Percentiles rank a stretch among this genome's conserved stretches.
These are phyloP conservation scores for Pyrenula aspistea DNA, from an alignment of 495 filamentous ascomycete species.

Conservation along the genomic window DNA sequence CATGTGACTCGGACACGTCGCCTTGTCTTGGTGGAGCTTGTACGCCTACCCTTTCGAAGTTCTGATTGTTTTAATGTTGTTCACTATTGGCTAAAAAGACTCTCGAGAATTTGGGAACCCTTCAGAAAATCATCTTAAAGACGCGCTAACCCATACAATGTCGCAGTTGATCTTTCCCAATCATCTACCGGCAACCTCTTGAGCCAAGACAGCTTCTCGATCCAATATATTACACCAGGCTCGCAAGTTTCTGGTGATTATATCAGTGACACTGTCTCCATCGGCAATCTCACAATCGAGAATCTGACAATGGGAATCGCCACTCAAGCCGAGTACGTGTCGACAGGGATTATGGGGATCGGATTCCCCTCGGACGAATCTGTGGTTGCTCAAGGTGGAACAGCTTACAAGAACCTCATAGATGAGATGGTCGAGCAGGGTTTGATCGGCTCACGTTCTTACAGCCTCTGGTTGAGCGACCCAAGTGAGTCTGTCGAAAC, in stretches of 20 bases:
- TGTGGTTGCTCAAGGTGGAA: slow-evolving; percentile 40
- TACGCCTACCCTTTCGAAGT: not conserved
- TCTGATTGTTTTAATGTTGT: not conserved
- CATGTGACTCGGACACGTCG: not conserved
- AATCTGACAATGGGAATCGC: slow-evolving; percentile 61
- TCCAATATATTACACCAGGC: slow-evolving; percentile 59
- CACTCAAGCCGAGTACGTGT: slow-evolving; percentile 32
- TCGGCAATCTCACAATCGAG: slow-evolving; percentile 38
- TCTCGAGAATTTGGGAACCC: not conserved
- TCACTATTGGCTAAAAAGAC: no score
- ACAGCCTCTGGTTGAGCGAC: slow-evolving; percentile 70
- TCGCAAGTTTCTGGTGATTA: slow-evolving; percentile 61
- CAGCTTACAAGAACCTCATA: slow-evolving; percentile 55
- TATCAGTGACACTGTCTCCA: slow-evolving; percentile 49
- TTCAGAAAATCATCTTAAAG: not conserved
- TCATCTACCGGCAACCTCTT: not conserved
- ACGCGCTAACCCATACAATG: not conserved
- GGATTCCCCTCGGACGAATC: slow-evolving; percentile 63
- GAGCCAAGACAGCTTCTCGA: slow-evolving; percentile 45
- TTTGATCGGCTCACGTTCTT: slow-evolving; percentile 53
- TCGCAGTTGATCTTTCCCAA: not conserved
- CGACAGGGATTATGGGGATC: slow-evolving; percentile 57
- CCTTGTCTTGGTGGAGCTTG: not conserved
- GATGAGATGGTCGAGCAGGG: slow-evolving; percentile 46
- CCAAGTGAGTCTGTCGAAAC: slow-evolving; percentile 26